phyloP scores from a whole-genome alignment of 2,329 filamentous ascomycete species.

The Diatrype stigma region DNA sequence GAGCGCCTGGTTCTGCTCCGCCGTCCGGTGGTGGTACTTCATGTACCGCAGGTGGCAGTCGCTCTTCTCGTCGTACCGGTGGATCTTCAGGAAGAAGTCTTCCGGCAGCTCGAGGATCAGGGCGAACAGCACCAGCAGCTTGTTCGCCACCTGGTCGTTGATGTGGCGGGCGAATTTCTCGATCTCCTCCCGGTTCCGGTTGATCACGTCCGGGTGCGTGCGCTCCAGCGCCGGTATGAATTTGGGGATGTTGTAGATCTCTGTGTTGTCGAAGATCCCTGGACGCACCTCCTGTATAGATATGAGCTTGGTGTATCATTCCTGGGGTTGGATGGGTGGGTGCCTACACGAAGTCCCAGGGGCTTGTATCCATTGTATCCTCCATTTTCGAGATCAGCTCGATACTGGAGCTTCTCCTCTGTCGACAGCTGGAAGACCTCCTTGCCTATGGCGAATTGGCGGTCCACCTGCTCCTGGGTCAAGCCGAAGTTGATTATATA shows the following conservation, averaged over 20 bases:
- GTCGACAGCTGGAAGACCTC: constrained; percentile 52
- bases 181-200: constrained; percentile 26
- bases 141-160: constrained; percentile 27
- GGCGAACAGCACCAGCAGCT: constrained; percentile 48
- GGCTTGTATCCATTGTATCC: constrained; percentile 56
- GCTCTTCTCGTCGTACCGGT: constrained; percentile 21
- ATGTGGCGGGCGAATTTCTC: constrained; percentile 33
- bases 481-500: constrained; percentile 61
- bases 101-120: constrained; percentile 24
- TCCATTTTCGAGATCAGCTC: constrained; percentile 44
- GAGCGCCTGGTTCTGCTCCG: constrained; percentile 13
- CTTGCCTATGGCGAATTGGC: constrained; percentile 58
- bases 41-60: constrained; percentile 26
- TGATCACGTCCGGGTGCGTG: constrained; percentile 29
- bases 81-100: constrained; percentile 19
- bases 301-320: not conserved
- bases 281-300: constrained; percentile 24
- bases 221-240: constrained; percentile 31
- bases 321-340: not conserved
- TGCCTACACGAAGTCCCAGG: constrained; percentile 32
- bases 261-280: constrained; percentile 33
- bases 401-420: constrained; percentile 57
- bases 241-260: constrained; percentile 38
- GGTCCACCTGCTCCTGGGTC: constrained; percentile 55
- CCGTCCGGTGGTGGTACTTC: constrained; percentile 21